These are phyloP conservation scores for Aspergillus tanneri DNA, from an alignment of 2,329 filamentous ascomycete species.

Conservation along the genomic window DNA sequence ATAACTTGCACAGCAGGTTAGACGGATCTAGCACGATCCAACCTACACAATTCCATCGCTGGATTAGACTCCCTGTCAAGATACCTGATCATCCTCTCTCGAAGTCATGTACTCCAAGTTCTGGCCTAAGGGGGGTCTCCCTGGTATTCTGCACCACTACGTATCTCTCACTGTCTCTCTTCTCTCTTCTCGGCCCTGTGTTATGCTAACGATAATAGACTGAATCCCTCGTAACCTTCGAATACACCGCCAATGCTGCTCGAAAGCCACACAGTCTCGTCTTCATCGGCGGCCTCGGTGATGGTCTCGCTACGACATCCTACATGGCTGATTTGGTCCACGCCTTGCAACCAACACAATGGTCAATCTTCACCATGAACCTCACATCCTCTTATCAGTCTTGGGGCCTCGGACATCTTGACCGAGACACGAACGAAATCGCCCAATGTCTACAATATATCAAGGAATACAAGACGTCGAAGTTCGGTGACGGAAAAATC, in stretches of 20 bases:
- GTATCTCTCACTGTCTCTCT: constrained; percentile 22
- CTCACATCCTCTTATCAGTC: constrained; percentile 54
- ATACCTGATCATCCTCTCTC: too few relatives aligned
- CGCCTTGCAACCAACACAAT: constrained; percentile 48
- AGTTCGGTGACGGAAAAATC: constrained; percentile 47
- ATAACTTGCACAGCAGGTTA: too few relatives aligned
- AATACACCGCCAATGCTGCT: constrained; percentile 33
- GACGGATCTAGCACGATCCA: too few relatives aligned
- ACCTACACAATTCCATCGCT: too few relatives aligned
- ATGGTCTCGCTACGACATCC: constrained; percentile 56
- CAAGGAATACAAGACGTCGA: constrained; percentile 34
- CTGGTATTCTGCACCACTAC: constrained; percentile 39
- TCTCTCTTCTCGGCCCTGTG: background rate
- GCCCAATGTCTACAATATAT: constrained; percentile 54
- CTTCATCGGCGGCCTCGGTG: constrained; percentile 59
- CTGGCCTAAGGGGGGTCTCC: constrained; percentile 38
- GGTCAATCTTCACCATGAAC: constrained; percentile 55
- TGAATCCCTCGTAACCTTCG: constrained; percentile 42
- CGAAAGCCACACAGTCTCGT: constrained; percentile 51
- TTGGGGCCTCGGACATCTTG: constrained; percentile 56
- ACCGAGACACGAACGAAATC: constrained; percentile 56
- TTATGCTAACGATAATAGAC: constrained; percentile 21
- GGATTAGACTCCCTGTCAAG: too few relatives aligned
- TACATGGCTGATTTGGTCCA: constrained; percentile 54
- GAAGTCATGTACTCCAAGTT: constrained; percentile 41